These are phyloP conservation scores for Rhodocollybia butyracea DNA, from an alignment of 768 basidiomycete genomes.

Conservation along the genomic window DNA sequence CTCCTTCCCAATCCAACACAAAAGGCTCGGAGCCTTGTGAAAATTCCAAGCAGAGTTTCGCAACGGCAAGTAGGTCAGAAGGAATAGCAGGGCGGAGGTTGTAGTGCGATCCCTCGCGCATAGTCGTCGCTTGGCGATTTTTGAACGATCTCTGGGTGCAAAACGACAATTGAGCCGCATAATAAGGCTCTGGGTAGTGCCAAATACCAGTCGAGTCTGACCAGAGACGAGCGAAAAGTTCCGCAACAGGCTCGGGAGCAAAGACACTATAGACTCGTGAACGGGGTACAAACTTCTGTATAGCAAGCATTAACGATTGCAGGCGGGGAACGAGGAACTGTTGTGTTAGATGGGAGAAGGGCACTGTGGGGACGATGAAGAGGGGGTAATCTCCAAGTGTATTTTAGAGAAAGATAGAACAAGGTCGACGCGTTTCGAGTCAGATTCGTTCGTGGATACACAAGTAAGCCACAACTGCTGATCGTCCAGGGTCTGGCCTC, in stretches of 20 bases:
- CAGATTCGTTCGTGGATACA: constrained; percentile 3
- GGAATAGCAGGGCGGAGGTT: constrained; percentile 12
- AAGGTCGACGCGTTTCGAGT: constrained; percentile 47
- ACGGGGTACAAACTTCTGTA: constrained; percentile 31
- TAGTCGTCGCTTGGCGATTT: constrained; percentile 8
- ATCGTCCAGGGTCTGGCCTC: constrained; percentile 12
- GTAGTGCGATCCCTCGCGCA: constrained; percentile 19
- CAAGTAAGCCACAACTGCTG: constrained; percentile 36
- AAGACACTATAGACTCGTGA: constrained; percentile 66
- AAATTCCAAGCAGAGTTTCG: constrained; percentile 41
- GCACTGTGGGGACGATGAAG: constrained; percentile 55
- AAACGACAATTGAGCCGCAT: constrained; percentile 20
- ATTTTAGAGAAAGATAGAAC: constrained; percentile 60
- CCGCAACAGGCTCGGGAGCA: constrained; percentile 44
- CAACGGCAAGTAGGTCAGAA: constrained; percentile 20
- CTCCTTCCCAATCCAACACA: constrained; percentile 26
- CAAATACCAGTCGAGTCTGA: background rate
- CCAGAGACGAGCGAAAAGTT: constrained; percentile 38
- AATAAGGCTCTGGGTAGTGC: background rate
- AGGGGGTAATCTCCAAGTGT: constrained; percentile 59
- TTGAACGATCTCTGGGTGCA: constrained; percentile 48
- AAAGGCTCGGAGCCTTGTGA: constrained; percentile 47
- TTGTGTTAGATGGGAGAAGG: constrained; percentile 32
- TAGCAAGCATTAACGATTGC: constrained; percentile 32
- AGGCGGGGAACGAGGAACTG: constrained; percentile 39